These are phyloP conservation scores for Athelia sp. DNA, from an alignment of 1,284 basidiomycete species.

Conservation along the genomic window DNA sequence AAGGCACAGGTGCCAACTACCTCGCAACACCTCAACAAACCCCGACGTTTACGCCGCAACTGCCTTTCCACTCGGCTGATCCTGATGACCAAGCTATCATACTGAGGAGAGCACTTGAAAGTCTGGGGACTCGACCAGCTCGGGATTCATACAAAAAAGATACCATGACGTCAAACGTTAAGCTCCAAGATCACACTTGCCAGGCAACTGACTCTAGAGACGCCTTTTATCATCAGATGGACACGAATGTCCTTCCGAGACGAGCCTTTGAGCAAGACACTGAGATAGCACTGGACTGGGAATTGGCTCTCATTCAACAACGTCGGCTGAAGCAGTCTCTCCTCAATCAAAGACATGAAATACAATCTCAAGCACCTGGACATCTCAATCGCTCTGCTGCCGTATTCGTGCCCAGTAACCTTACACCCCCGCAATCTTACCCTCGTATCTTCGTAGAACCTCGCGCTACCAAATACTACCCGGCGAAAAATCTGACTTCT, in stretches of 20 bases:
- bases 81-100: not conserved
- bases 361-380: constrained; percentile 13
- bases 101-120: not conserved
- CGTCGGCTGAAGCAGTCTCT: constrained; percentile 20
- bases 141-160: not conserved
- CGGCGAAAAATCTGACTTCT: constrained; percentile 16
- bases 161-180: not conserved
- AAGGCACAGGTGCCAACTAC: not conserved
- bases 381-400: constrained; percentile 33
- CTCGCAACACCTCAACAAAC: not conserved
- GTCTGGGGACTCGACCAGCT: not conserved
- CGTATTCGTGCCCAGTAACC: constrained; percentile 20
- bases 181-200: not conserved
- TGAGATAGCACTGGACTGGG: not conserved
- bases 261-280: not conserved
- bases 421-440: constrained; percentile 19
- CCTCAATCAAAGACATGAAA: constrained; percentile 8
- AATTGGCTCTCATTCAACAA: constrained; percentile 10
- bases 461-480: constrained; percentile 20
- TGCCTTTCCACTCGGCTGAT: not conserved
- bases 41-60: not conserved
- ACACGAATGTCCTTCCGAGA: no score
- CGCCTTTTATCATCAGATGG: not conserved
- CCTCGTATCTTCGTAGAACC: constrained; percentile 43
- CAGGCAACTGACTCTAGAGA: not conserved